These are phyloP conservation scores for Ophiobolus disseminans DNA, from an alignment of 2,329 filamentous ascomycete species.

Conservation along the genomic window DNA sequence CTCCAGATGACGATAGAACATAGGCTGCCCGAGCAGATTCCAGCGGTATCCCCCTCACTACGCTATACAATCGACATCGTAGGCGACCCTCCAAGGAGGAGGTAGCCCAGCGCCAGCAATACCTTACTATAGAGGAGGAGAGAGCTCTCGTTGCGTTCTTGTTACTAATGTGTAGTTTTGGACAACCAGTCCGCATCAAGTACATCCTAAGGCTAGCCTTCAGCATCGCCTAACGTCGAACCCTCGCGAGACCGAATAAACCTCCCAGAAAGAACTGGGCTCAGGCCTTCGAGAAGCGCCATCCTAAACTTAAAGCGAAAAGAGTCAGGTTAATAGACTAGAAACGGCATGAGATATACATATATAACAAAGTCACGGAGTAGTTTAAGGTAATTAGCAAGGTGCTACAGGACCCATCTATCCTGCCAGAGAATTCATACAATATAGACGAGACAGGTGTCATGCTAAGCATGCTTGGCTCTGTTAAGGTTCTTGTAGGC, in stretches of 20 bases:
- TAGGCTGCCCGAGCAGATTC: background rate
- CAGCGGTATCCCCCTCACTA: background rate
- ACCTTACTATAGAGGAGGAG: constrained; percentile 35
- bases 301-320: constrained; percentile 15
- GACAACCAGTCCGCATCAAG: constrained; percentile 22
- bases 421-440: constrained; percentile 24
- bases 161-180: constrained; percentile 22
- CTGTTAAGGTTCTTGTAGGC: constrained; percentile 15
- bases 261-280: no score
- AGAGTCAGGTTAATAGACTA: background rate
- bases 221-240: constrained; percentile 9
- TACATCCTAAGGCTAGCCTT: constrained; percentile 19
- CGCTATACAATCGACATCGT: constrained; percentile 18
- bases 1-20: constrained; percentile 1
- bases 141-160: constrained; percentile 28
- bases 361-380: no score
- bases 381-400: constrained; percentile 23
- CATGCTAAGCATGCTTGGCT: background rate
- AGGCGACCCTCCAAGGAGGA: constrained; percentile 1
- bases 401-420: constrained; percentile 15
- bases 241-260: constrained; percentile 10
- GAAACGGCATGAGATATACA: background rate
- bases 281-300: constrained; percentile 28
- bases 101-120: constrained; percentile 31
- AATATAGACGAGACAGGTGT: no score